A percentile compares a stretch with the other conserved stretches of the same genome.
phyloP scores from a whole-genome alignment of 75 land plant species.

The Picea sitchensis region DNA sequence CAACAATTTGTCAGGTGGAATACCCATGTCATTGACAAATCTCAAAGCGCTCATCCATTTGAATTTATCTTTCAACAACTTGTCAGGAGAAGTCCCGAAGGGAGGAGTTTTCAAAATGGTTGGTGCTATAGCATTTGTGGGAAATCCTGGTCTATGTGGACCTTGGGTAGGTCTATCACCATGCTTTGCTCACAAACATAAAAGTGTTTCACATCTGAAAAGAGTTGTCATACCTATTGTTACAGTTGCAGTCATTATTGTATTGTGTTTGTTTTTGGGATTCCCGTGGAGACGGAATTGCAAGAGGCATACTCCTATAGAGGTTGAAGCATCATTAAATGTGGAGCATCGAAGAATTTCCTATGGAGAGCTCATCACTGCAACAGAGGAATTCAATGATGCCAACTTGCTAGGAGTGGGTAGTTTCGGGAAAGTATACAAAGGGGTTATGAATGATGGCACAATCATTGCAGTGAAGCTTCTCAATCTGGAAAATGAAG shows the following conservation, averaged over 20 bases:
- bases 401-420: constrained; percentile 17
- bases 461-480: constrained; percentile 20
- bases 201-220: neutral
- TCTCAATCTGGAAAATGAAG: constrained; percentile 6
- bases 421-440: constrained; percentile 19
- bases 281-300: neutral
- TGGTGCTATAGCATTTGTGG: constrained; percentile 6
- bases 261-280: neutral
- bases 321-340: neutral
- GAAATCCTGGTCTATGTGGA: neutral
- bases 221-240: neutral
- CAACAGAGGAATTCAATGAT: constrained; percentile 9
- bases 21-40: neutral
- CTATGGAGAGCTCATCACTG: constrained; percentile 4
- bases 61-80: constrained; percentile 8
- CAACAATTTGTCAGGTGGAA: constrained; percentile 2
- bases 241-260: neutral
- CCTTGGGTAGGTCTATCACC: neutral
- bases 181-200: neutral
- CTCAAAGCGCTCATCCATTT: neutral
- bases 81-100: constrained; percentile 7
- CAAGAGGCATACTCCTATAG: neutral
- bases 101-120: neutral
- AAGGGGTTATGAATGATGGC: constrained; percentile 15
- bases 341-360: neutral